Evolutionary conservation across 176 grass and related monocot genomes (phyloP), one percentile per base, ranked within the genome.

Genomic region (Zea luxurians): DNA sequence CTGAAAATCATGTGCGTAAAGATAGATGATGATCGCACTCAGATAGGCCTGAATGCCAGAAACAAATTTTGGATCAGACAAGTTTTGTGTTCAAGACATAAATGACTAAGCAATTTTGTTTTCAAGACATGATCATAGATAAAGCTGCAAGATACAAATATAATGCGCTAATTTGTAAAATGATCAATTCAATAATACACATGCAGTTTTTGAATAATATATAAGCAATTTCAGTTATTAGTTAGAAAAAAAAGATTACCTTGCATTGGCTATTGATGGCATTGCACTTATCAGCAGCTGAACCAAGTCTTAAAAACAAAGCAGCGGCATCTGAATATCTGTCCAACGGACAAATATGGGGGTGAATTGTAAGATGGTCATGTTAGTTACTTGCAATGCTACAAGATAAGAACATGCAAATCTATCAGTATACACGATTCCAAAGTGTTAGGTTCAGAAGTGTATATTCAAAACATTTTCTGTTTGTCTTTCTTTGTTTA

Each of bases 191-290:
- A 1, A 8, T 20, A 63, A 4, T 13, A 54, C 53, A 12, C 61
- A 79, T 42, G 64, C 13, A 83, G 4, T 74, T 9, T 71, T 48
- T 11, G 13, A 59, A 63, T 40, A 87, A 65, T 37, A 84, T 57
- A 10, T 4, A 78, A 55, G 8, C 1, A 78, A 74, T 64, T 54
- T 59, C 63, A 11, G 41, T 62, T 34, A 35, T 58, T 7, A 54
- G 50, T 53, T 5, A 45, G 15, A 45, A 20, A 12, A 45, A 55
- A 36, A 27, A 27, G 27, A 27, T 27, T 73, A 98, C 96, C 90
- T 99, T 99, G 96, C 96, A 99, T 73, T 99, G 96, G 79, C 96
- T 99, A 76, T 99, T 91, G 21, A 88, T 68, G n/a, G 96, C 92
- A 90, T 89, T 91, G 78, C 89, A 93, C 70, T 99, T 95, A 86